Percentiles rank a stretch among this genome's conserved stretches.
Evolutionary conservation across 1,284 basidiomycete genomes (phyloP).

Genomic region (Cutaneotrichosporon mucoides): DNA sequence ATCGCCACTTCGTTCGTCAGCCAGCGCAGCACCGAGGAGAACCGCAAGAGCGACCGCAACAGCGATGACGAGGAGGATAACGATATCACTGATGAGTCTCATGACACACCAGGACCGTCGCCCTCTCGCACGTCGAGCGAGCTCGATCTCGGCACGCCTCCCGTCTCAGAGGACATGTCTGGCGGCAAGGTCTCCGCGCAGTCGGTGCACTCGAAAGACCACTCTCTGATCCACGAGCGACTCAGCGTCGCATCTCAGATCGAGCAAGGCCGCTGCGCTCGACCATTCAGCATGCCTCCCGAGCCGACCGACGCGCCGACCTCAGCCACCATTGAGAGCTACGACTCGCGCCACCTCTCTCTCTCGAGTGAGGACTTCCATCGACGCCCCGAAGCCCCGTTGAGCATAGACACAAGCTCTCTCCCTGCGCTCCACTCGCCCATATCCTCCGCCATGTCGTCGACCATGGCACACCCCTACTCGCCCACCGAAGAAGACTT

Average conservation of each 20-base stretch:
- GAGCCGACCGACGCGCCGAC: neutral
- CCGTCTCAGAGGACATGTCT: neutral
- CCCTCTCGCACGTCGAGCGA: conserved; percentile 13
- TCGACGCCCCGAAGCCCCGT: too few relatives aligned
- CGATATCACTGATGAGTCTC: neutral
- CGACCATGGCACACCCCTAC: neutral
- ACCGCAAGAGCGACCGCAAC: too few relatives aligned
- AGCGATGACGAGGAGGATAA: neutral
- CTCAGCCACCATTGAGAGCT: neutral
- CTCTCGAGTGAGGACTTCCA: neutral
- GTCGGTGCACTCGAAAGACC: neutral
- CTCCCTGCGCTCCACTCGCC: too few relatives aligned
- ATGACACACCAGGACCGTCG: neutral
- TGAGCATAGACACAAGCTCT: too few relatives aligned
- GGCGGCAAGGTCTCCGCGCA: neutral
- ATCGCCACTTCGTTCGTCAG: neutral
- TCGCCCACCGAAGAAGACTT: neutral
- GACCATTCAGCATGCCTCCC: neutral
- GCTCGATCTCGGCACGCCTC: conserved; percentile 14
- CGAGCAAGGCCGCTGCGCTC: neutral
- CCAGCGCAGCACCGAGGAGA: neutral
- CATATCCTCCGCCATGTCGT: too few relatives aligned
- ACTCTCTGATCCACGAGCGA: conserved; percentile 1
- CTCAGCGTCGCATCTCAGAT: neutral
- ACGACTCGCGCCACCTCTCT: neutral